phyloP scores from a whole-genome alignment of 371 early-diverging fungal species.

The Zopfochytrium polystomum region DNA sequence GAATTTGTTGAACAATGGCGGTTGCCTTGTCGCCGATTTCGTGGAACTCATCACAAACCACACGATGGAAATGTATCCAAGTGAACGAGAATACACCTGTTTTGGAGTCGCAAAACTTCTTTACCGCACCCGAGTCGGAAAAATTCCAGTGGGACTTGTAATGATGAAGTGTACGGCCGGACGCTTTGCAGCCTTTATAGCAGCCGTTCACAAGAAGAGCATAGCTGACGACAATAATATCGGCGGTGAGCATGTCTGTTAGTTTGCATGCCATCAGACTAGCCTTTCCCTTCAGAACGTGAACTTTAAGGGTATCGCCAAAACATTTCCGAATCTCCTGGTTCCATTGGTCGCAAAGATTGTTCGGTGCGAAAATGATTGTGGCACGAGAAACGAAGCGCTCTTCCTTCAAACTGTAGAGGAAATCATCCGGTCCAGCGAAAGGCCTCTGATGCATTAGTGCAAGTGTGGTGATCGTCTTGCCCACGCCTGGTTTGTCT shows the following conservation, averaged over 20 bases:
- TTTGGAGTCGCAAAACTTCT: not conserved
- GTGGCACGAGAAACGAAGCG: constrained; percentile 12
- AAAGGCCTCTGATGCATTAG: not conserved
- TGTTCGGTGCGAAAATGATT: constrained; percentile 20
- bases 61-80: constrained; percentile 24
- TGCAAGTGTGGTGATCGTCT: constrained; percentile 15
- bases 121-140: no score
- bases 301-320: constrained; percentile 7
- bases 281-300: constrained; percentile 15
- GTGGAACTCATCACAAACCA: constrained; percentile 21
- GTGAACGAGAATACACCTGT: constrained; percentile 1
- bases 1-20: constrained; percentile 3
- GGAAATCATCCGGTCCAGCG: not conserved
- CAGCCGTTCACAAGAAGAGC: constrained; percentile 11
- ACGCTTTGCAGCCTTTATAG: not conserved
- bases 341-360: constrained; percentile 17
- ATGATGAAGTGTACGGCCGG: not conserved
- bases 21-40: constrained; percentile 10
- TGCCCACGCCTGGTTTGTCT: constrained; percentile 16
- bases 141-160: no score
- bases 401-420: not conserved
- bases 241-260: constrained; percentile 7
- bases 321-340: constrained; percentile 19
- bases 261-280: not conserved
- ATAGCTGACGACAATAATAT: constrained; percentile 15